These are phyloP conservation scores for Starmerella davenportii DNA, from an alignment of 805 yeast species.

Conservation along the genomic window DNA sequence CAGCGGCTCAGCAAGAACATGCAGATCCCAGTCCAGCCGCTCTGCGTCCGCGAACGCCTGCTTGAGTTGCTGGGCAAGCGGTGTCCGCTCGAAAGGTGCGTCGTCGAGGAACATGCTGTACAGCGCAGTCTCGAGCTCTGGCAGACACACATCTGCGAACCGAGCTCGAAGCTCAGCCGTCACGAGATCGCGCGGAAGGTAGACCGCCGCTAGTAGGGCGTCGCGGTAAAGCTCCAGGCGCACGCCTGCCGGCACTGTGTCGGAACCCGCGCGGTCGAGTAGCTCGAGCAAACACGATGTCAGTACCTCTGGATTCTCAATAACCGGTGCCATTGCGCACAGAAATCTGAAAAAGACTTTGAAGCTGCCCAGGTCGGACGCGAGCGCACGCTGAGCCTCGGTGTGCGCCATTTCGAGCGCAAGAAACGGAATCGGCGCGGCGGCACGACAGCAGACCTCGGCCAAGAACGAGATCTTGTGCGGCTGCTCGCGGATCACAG, in stretches of 20 bases:
- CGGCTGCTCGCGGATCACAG: slow-evolving; percentile 73
- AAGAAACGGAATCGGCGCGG: slow-evolving; percentile 43
- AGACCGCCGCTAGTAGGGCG: slow-evolving; percentile 12
- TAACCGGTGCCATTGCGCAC: slow-evolving; percentile 43
- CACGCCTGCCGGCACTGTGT: background rate
- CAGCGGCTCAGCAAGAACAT: background rate
- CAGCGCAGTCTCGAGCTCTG: too few relatives aligned
- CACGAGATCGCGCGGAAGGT: too few relatives aligned
- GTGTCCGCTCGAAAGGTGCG: too few relatives aligned
- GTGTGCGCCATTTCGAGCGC: slow-evolving; percentile 53
- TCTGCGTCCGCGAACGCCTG: slow-evolving; percentile 1
- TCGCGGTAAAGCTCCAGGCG: slow-evolving; percentile 7
- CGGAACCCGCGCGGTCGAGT: background rate
- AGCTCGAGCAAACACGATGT: slow-evolving; percentile 15
- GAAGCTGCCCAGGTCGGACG: slow-evolving; percentile 40
- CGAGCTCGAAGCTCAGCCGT: too few relatives aligned
- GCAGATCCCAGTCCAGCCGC: background rate
- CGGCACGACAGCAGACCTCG: background rate
- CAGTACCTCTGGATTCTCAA: slow-evolving; percentile 31
- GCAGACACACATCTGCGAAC: too few relatives aligned
- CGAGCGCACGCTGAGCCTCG: slow-evolving; percentile 36
- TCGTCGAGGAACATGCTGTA: too few relatives aligned
- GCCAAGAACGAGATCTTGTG: slow-evolving; percentile 57
- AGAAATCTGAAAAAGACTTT: slow-evolving; percentile 57
- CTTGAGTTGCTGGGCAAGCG: slow-evolving; percentile 4